phyloP scores from a whole-genome alignment of 805 yeast species.

The Starmerella geochares region DNA sequence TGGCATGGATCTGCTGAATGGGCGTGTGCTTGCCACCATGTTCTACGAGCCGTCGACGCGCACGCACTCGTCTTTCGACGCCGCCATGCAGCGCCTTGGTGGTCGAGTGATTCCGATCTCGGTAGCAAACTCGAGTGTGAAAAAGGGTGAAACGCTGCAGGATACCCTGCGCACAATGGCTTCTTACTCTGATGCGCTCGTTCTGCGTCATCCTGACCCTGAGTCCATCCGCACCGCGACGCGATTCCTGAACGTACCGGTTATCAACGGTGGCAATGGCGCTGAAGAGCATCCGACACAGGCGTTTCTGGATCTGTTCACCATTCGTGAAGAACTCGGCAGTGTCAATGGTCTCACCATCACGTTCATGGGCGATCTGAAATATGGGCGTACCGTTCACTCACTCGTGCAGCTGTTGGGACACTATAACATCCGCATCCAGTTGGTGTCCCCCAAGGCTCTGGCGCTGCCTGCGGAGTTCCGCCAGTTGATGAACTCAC shows the following conservation, averaged over 20 bases:
- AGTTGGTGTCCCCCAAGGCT: conserved; percentile 84
- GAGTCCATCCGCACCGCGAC: conserved; percentile 90
- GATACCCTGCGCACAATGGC: conserved; percentile 93
- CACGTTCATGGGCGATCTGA: conserved; percentile 97
- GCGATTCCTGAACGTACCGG: conserved; percentile 92
- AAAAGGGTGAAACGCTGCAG: conserved; percentile 96
- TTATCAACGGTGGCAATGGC: conserved; percentile 96
- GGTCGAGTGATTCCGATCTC: conserved; percentile 89
- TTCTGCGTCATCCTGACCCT: conserved; percentile 89
- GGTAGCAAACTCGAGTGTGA: conserved; percentile 81
- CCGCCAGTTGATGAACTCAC: conserved; percentile 51
- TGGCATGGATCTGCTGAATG: conserved; percentile 78
- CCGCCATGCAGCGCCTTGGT: conserved; percentile 99
- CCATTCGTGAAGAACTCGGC: conserved; percentile 97
- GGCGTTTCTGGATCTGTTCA: conserved; percentile 92
- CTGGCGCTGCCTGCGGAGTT: conserved; percentile 70
- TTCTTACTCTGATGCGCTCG: conserved; percentile 93
- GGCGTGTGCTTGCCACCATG: conserved; percentile 85
- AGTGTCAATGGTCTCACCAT: conserved; percentile 96
- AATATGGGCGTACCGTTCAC: conserved; percentile 97
- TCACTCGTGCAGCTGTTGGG: conserved; percentile 81
- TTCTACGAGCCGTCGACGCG: conserved; percentile 98
- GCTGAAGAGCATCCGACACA: conserved; percentile 98
- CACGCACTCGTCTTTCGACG: conserved; percentile 92
- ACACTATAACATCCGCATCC: conserved; percentile 86